Conservation (phyloP, 2,329 filamentous ascomycete species). For the Ophiostoma sp. region DNA sequence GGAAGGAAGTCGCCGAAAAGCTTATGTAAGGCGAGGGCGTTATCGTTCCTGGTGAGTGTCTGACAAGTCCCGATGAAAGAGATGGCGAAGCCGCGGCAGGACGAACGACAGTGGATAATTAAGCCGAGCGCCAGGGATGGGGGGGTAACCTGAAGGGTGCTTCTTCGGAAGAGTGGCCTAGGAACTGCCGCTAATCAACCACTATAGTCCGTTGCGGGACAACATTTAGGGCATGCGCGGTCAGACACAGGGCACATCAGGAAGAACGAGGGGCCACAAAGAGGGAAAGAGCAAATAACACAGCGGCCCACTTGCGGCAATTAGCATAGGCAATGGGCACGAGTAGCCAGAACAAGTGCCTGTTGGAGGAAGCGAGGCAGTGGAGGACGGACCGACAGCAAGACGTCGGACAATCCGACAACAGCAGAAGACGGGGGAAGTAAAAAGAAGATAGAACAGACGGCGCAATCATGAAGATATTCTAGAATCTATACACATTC, state of each 20-base stretch:
- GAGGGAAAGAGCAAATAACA: neutral
- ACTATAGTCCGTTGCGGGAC: neutral
- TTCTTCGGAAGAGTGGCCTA: neutral
- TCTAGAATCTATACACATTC: neutral
- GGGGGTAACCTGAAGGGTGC: neutral
- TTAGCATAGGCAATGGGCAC: neutral
- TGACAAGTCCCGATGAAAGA: neutral
- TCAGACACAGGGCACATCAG: neutral
- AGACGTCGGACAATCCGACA: neutral
- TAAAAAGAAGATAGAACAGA: neutral
- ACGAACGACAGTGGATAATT: neutral
- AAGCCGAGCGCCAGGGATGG: constrained; percentile 7
- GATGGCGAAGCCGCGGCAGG: neutral
- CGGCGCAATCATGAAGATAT: neutral
- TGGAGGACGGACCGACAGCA: neutral
- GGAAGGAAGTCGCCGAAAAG: neutral
- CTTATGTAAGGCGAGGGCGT: neutral
- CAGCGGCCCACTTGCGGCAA: constrained; percentile 6
- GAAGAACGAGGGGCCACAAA: neutral
- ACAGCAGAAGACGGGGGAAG: neutral
- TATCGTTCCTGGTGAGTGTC: neutral
- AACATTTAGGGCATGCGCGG: neutral
- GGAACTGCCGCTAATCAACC: neutral
- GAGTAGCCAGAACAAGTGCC: neutral
- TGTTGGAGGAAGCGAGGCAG: neutral